phyloP scores from a whole-genome alignment of 169 alveolate genomes.

The Plasmodium ovale region DNA sequence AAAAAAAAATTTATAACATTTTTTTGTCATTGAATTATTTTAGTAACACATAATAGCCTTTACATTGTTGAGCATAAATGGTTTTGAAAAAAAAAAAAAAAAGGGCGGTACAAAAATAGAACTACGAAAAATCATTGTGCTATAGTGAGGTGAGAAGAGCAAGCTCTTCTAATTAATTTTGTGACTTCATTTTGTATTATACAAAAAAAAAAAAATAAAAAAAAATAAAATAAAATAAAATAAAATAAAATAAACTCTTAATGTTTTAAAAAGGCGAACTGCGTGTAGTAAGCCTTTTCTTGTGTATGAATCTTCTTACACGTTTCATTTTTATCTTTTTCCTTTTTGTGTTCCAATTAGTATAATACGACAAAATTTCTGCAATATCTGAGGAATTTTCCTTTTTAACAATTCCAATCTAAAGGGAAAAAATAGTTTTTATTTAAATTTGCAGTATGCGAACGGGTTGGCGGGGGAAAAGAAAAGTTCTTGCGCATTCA shows the following conservation, averaged over 20 bases:
- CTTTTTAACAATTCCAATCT: conserved; percentile 60
- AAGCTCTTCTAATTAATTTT: not conserved
- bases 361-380: conserved; percentile 59
- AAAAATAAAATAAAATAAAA: not conserved
- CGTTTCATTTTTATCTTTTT: conserved; percentile 30
- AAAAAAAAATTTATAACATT: not conserved
- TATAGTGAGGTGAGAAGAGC: not conserved
- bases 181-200: conserved; percentile 14
- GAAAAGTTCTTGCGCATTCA: too few relatives aligned
- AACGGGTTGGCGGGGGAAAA: too few relatives aligned
- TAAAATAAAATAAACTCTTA: too few relatives aligned
- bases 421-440: conserved; percentile 6
- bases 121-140: not conserved
- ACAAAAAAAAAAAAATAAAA: not conserved
- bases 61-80: not conserved
- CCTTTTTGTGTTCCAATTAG: conserved; percentile 19
- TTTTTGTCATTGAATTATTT: not conserved
- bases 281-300: conserved; percentile 3
- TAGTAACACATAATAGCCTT: not conserved
- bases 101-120: not conserved
- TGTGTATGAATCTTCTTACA: conserved; percentile 25
- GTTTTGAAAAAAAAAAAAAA: not conserved
- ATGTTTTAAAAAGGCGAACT: conserved; percentile 19
- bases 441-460: conserved; percentile 1
- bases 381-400: conserved; percentile 27